phyloP scores from a whole-genome alignment of 2,329 filamentous ascomycete genomes.

The Claviceps cyperi region DNA sequence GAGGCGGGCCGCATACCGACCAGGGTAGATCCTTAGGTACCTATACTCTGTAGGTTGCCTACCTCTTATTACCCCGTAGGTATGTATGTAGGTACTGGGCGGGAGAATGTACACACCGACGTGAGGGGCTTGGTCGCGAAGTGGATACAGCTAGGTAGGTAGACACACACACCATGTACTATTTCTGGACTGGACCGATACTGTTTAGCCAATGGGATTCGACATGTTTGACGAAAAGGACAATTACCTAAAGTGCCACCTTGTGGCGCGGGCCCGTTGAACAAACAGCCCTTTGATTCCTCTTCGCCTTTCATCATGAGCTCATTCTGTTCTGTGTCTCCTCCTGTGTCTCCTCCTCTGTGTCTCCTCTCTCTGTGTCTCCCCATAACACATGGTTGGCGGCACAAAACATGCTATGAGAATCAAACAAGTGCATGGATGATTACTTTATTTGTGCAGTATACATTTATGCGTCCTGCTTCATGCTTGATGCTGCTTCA shows the following conservation, averaged over 20 bases:
- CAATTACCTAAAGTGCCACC: neutral
- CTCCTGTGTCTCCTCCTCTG: no score
- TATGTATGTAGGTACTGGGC: no score
- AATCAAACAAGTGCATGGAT: neutral
- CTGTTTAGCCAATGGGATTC: neutral
- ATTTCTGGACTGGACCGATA: neutral
- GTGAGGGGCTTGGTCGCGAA: no score
- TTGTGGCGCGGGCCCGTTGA: neutral
- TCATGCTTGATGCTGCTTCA: neutral
- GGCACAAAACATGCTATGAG: neutral
- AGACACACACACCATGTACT: neutral
- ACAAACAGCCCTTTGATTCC: no score
- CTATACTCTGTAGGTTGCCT: no score
- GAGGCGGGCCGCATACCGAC: no score
- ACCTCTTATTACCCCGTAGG: no score
- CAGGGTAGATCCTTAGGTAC: no score
- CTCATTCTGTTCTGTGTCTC: neutral
- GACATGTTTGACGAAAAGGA: neutral
- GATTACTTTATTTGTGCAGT: neutral
- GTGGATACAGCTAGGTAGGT: neutral
- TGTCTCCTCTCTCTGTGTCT: neutral
- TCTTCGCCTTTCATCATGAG: no score
- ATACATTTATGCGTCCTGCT: neutral
- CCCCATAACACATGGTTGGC: neutral
- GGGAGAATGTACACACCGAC: no score